Conservation (phyloP, 768 basidiomycete genomes). For the Mycena rosella region DNA sequence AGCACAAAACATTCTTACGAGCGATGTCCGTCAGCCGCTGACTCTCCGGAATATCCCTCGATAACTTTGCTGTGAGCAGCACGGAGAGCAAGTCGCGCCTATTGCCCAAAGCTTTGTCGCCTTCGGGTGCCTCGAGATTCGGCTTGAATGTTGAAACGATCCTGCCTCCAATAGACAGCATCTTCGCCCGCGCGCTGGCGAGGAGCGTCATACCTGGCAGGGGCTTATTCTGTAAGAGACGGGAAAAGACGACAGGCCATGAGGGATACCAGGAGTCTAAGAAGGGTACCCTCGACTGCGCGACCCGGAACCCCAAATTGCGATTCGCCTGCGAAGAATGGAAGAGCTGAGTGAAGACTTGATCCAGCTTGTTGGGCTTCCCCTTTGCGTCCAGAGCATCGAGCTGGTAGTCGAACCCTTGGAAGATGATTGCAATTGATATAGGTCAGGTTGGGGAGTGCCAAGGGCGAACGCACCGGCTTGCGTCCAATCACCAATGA, state of each 20-base stretch:
- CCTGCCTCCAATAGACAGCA: slow-evolving; percentile 54
- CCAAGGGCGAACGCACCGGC: slow-evolving; percentile 42
- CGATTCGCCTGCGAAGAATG: slow-evolving; percentile 1
- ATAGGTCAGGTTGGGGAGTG: too few relatives aligned
- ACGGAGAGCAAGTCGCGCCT: slow-evolving; percentile 62
- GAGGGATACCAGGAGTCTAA: slow-evolving; percentile 41
- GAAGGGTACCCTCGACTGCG: slow-evolving; percentile 45
- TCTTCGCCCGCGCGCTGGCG: slow-evolving; percentile 43
- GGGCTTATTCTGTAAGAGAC: background rate
- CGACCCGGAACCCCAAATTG: slow-evolving; percentile 27
- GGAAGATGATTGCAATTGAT: too few relatives aligned
- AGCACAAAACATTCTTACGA: slow-evolving; percentile 48
- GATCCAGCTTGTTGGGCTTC: slow-evolving; percentile 45
- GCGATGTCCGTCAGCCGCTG: slow-evolving; percentile 58
- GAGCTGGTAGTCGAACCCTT: slow-evolving; percentile 49
- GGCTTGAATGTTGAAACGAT: slow-evolving; percentile 55
- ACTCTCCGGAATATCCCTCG: slow-evolving; percentile 55
- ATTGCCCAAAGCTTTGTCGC: slow-evolving; percentile 22
- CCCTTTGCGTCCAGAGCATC: slow-evolving; percentile 42
- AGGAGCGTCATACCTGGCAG: slow-evolving; percentile 17
- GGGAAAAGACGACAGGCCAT: slow-evolving; percentile 40
- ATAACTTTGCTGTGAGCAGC: slow-evolving; percentile 64
- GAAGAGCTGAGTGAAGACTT: slow-evolving; percentile 49
- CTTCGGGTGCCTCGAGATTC: slow-evolving; percentile 28
- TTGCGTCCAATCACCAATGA: slow-evolving; percentile 58